Conservation (phyloP, 371 early-diverging fungal genomes). For the Choanephora cucurbitarum region DNA sequence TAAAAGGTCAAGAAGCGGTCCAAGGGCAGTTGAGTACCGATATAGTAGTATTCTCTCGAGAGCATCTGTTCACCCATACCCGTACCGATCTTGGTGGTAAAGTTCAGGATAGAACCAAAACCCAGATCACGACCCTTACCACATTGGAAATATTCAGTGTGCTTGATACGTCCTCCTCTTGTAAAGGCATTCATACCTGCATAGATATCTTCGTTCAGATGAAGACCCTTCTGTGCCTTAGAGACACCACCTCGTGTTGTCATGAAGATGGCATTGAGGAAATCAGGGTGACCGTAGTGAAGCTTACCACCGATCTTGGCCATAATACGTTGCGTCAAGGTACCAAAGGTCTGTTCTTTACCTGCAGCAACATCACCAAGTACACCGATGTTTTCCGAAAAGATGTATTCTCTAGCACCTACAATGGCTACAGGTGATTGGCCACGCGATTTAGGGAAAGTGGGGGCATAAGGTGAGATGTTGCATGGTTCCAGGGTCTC, state of each 20-base stretch:
- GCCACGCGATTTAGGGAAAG: slow-evolving; percentile 23
- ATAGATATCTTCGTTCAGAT: slow-evolving; percentile 92
- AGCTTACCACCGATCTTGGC: slow-evolving; percentile 83
- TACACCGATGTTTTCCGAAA: slow-evolving; percentile 86
- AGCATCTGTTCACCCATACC: slow-evolving; percentile 95
- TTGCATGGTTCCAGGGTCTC: slow-evolving; percentile 70
- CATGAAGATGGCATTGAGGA: slow-evolving; percentile 88
- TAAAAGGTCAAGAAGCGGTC: slow-evolving; percentile 89
- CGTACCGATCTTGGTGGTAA: slow-evolving; percentile 89
- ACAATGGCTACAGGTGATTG: slow-evolving; percentile 86
- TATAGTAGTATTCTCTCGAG: slow-evolving; percentile 88
- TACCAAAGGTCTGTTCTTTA: slow-evolving; percentile 90
- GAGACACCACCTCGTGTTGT: slow-evolving; percentile 86
- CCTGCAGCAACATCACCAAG: slow-evolving; percentile 92
- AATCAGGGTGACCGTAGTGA: slow-evolving; percentile 94
- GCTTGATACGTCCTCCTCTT: slow-evolving; percentile 88
- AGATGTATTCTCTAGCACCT: slow-evolving; percentile 90
- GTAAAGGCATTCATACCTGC: slow-evolving; percentile 90
- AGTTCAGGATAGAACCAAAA: slow-evolving; percentile 87
- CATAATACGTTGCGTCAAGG: slow-evolving; percentile 85
- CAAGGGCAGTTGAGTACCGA: slow-evolving; percentile 82
- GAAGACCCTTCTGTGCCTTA: slow-evolving; percentile 91
- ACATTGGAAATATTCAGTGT: slow-evolving; percentile 91
- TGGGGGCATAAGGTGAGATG: slow-evolving; percentile 70
- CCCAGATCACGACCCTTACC: slow-evolving; percentile 94